phyloP scores from a whole-genome alignment of 495 filamentous ascomycete genomes.

The Astrocystis sublimbata region DNA sequence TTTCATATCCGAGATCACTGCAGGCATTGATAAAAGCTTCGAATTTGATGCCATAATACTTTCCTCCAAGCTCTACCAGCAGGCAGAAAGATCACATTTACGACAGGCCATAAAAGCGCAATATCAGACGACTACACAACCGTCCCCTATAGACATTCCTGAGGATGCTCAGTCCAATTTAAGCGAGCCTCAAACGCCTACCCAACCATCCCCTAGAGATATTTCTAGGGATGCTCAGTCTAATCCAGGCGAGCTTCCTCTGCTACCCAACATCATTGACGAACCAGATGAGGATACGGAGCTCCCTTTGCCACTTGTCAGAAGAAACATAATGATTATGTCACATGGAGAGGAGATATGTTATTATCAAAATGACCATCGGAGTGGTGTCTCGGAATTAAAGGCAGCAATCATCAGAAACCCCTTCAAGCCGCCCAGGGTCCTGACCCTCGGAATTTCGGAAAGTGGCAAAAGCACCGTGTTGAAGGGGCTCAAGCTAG shows the following conservation, averaged over 20 bases:
- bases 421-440: neutral
- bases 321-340: too few species aligned
- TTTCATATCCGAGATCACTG: conserved; percentile 7
- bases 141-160: neutral
- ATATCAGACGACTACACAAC: neutral
- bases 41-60: conserved; percentile 13
- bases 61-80: conserved; percentile 6
- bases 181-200: too few species aligned
- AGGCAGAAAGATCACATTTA: conserved; percentile 3
- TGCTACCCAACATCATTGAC: too few species aligned
- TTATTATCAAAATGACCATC: neutral
- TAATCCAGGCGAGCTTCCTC: too few species aligned
- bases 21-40: conserved; percentile 5
- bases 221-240: too few species aligned
- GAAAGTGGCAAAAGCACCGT: neutral
- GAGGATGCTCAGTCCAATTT: too few species aligned
- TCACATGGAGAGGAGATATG: too few species aligned
- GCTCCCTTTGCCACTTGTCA: too few species aligned
- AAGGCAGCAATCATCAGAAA: neutral
- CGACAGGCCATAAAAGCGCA: conserved; percentile 6
- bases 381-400: neutral
- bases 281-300: too few species aligned
- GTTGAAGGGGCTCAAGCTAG: neutral
- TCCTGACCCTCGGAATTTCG: neutral
- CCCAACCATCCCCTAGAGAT: too few species aligned